Evolutionary conservation across 805 yeast genomes (phyloP), one percentile per base, ranked within the genome.

Genomic region (Saturnispora sanitii): DNA sequence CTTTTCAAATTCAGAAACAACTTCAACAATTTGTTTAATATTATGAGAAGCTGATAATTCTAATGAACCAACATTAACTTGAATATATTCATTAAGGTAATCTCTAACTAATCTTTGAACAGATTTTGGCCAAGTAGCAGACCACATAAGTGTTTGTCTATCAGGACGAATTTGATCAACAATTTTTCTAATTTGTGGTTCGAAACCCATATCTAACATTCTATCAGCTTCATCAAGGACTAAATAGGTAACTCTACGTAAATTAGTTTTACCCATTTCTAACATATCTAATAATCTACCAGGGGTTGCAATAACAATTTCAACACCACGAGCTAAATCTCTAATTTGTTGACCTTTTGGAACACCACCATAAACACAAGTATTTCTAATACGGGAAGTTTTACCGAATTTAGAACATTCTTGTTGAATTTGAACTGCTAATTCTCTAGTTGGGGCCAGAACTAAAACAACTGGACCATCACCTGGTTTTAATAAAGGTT

Each of bases 201-300:
- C 98, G 65, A 92, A 92, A 65, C 98, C 98, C 98, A 92, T 92
- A 72, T 92, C 98, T 69, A 92, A 78, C 98, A 92, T 92, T 75
- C 98, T 84, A 68, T 92, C 98, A 58, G 98, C 98, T 77, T 92
- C 98, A 67, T 92, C 98, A 57, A 92, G 75, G 48, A 92, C 97
- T 62, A 92, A 75, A 68, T 92, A 92, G 40, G 97, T 92, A 48
- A 92, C 96, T 71, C 97, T 84, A 64, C 84, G 80, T 58, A 92
- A 74, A 69, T 90, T 92, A 45, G 97, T 92, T 71, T 83, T 88
- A 56, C 92, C 90, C 48, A 82, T 71, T 69, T 92, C 97, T 57
- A 92, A 75, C 95, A 92, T 84, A 67, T 92, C 98, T 55, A 92
- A 85, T 65, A 92, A 76, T 75, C 98, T 84, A 71, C 98, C 98